Evolutionary conservation across 1,284 basidiomycete genomes (phyloP).

Genomic region (Trametes versicolor): DNA sequence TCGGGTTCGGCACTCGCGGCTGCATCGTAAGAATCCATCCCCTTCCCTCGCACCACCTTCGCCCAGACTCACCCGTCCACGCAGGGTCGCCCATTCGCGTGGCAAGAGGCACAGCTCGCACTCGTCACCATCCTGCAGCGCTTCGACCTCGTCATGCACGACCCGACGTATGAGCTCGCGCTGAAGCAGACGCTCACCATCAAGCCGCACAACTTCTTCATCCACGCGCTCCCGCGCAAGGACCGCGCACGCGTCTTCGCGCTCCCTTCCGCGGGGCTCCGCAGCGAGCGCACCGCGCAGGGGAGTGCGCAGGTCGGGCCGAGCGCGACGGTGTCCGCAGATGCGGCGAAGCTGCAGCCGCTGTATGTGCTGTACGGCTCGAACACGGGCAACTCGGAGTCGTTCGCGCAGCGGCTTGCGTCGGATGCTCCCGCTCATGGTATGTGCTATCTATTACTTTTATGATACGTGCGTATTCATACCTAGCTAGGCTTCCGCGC

Average conservation of each 20-base stretch:
- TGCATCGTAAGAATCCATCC: slow-evolving; percentile 47
- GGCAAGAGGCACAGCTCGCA: slow-evolving; percentile 58
- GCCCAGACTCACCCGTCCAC: neutral
- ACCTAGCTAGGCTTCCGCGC: slow-evolving; percentile 50
- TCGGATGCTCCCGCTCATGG: slow-evolving; percentile 52
- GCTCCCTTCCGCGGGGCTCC: slow-evolving; percentile 11
- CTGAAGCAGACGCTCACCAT: slow-evolving; percentile 58
- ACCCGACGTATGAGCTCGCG: slow-evolving; percentile 54
- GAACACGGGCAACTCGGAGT: slow-evolving; percentile 61
- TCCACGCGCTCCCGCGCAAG: slow-evolving; percentile 51
- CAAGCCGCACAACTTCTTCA: slow-evolving; percentile 56
- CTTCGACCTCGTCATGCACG: slow-evolving; percentile 55
- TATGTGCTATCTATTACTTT: slow-evolving; percentile 34
- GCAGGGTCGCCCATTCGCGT: slow-evolving; percentile 56
- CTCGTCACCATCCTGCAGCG: slow-evolving; percentile 53
- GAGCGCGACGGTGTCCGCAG: neutral
- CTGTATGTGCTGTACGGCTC: slow-evolving; percentile 57
- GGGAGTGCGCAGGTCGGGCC: neutral
- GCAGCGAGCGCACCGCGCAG: neutral
- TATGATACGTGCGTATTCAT: neutral
- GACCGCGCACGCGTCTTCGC: slow-evolving; percentile 31
- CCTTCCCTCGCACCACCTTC: neutral
- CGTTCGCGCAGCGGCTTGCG: slow-evolving; percentile 57
- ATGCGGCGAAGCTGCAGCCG: slow-evolving; percentile 34
- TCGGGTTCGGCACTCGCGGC: slow-evolving; percentile 51